A percentile compares a stretch with the other conserved stretches of the same genome.
Conservation (phyloP, 331 rosid species). For the Telfairia occidentalis region DNA sequence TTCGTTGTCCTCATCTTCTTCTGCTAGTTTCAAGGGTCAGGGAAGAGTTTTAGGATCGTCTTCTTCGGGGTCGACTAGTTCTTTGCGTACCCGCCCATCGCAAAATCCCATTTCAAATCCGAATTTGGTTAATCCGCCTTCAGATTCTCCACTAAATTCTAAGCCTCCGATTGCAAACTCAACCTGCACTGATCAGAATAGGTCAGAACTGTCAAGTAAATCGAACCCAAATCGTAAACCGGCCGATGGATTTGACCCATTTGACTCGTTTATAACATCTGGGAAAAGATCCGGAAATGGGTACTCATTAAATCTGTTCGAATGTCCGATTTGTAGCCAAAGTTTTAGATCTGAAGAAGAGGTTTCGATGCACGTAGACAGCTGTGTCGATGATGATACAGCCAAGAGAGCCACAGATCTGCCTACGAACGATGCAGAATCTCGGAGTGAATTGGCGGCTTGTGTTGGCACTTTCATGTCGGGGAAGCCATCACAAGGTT, state of each 20-base stretch:
- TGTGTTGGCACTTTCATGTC: conserved; percentile 47
- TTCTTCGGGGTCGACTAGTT: conserved; percentile 33
- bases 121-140: conserved; percentile 16
- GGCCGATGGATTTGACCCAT: conserved; percentile 57
- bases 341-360: conserved; percentile 62
- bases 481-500: conserved; percentile 52
- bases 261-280: conserved; percentile 60
- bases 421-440: conserved; percentile 11
- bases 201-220: conserved; percentile 10
- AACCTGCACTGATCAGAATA: conserved; percentile 7
- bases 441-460: conserved; percentile 38
- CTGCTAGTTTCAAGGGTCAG: conserved; percentile 83
- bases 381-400: conserved; percentile 31
- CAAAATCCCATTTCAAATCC: conserved; percentile 27
- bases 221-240: conserved; percentile 26
- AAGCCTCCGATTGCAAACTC: conserved; percentile 30
- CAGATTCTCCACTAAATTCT: background rate
- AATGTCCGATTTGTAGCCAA: conserved; percentile 70
- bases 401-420: conserved; percentile 19
- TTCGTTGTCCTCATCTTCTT: conserved; percentile 44
- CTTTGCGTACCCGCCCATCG: conserved; percentile 23
- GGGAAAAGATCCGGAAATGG: conserved; percentile 64
- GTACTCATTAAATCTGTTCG: conserved; percentile 37
- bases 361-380: conserved; percentile 64
- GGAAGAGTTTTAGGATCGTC: conserved; percentile 85